A percentile compares a stretch with the other conserved stretches of the same genome.
These are phyloP conservation scores for Sanghuangporus sanghuang DNA, from an alignment of 1,284 basidiomycete species.

Conservation along the genomic window DNA sequence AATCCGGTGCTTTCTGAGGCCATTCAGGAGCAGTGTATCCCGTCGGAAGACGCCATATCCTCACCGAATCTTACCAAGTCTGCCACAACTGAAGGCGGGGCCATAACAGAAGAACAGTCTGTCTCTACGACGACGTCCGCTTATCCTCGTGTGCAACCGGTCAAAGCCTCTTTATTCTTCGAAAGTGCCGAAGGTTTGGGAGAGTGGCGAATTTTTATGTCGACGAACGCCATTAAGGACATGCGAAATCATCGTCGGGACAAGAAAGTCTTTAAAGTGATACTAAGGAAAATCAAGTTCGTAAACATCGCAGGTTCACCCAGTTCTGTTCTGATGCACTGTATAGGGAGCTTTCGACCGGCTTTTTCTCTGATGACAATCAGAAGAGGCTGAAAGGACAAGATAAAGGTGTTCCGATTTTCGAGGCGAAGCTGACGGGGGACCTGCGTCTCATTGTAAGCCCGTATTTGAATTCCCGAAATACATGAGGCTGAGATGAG, in stretches of 20 bases:
- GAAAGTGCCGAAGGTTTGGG: constrained; percentile 49
- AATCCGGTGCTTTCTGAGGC: no score
- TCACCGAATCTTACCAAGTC: no score
- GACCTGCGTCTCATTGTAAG: constrained; percentile 58
- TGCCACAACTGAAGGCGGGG: no score
- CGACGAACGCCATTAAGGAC: constrained; percentile 37
- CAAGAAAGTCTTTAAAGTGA: constrained; percentile 38
- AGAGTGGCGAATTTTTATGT: constrained; percentile 47
- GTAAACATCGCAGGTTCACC: background rate
- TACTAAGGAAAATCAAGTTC: constrained; percentile 58
- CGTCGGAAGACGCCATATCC: no score
- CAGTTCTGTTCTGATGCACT: background rate
- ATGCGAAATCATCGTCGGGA: constrained; percentile 38
- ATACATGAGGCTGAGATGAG: no score
- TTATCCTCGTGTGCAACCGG: constrained; percentile 42
- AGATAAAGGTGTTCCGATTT: constrained; percentile 48
- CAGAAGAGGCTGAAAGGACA: constrained; percentile 54
- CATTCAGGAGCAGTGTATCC: no score
- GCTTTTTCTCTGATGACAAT: constrained; percentile 63
- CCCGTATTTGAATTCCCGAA: constrained; percentile 4
- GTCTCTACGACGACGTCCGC: constrained; percentile 23
- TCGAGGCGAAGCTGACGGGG: constrained; percentile 62
- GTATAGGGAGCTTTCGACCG: constrained; percentile 55
- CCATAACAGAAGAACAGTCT: background rate
- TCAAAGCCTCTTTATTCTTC: constrained; percentile 30